phyloP scores from a whole-genome alignment of 345 rosid species.

The Eucalyptus cladocalyx region DNA sequence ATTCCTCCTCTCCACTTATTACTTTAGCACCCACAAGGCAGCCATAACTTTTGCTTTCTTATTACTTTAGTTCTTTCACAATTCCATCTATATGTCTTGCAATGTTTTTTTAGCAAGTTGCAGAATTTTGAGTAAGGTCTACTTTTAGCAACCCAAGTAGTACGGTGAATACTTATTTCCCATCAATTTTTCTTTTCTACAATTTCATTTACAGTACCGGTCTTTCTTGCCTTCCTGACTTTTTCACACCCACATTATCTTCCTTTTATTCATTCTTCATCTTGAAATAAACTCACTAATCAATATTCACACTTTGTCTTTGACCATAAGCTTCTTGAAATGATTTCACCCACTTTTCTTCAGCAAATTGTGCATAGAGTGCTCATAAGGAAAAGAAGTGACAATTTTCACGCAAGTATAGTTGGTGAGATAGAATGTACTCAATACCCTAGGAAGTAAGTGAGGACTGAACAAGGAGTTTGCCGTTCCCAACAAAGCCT shows the following conservation, averaged over 20 bases:
- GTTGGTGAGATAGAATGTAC: not conserved
- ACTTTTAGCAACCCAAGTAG: not conserved
- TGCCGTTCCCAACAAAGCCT: conserved; percentile 43
- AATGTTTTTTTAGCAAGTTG: not conserved
- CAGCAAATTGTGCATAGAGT: not conserved
- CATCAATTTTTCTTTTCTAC: not conserved
- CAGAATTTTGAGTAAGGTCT: not conserved
- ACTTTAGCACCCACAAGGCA: not conserved
- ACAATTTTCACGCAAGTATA: not conserved
- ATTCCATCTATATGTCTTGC: not conserved
- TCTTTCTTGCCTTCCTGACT: not conserved
- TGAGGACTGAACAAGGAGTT: conserved; percentile 45
- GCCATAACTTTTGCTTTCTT: not conserved
- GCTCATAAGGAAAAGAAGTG: not conserved
- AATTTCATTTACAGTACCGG: not conserved
- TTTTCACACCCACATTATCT: not conserved
- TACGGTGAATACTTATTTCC: not conserved
- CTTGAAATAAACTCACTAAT: not conserved
- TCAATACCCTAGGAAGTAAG: conserved; percentile 42
- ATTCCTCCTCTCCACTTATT: not conserved
- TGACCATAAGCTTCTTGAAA: not conserved
- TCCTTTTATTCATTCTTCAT: not conserved
- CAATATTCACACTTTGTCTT: not conserved
- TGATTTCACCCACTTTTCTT: not conserved
- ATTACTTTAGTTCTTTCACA: not conserved